Evolutionary conservation across 2,329 filamentous ascomycete genomes (phyloP).

Genomic region (Zasmidium angulare): DNA sequence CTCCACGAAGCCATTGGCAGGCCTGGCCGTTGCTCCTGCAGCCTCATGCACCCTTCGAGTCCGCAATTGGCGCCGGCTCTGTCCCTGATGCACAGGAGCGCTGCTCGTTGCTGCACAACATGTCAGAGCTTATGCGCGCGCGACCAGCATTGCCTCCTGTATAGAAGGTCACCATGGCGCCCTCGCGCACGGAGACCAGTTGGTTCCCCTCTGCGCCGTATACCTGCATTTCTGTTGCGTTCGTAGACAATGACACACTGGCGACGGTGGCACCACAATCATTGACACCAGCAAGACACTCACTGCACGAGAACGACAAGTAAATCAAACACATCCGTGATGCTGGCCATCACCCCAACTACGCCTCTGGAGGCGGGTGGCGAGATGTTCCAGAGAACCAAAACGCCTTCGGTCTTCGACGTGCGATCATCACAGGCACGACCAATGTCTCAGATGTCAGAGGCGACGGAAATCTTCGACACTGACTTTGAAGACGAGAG

Average conservation of each 20-base stretch:
- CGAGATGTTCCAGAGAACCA: constrained; percentile 52
- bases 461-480: constrained; percentile 75
- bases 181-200: constrained; percentile 40
- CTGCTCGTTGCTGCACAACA: constrained; percentile 27
- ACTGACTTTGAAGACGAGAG: constrained; percentile 71
- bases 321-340: constrained; percentile 16
- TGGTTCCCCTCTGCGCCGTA: constrained; percentile 37
- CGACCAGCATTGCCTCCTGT: constrained; percentile 22
- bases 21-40: constrained; percentile 12
- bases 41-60: constrained; percentile 14
- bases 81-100: constrained; percentile 19
- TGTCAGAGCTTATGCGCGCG: constrained; percentile 29
- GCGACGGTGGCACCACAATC: constrained; percentile 17
- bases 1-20: constrained; percentile 16
- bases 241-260: constrained; percentile 22
- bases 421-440: constrained; percentile 34
- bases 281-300: constrained; percentile 7
- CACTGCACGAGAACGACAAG: constrained; percentile 3
- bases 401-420: constrained; percentile 60
- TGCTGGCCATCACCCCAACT: constrained; percentile 48
- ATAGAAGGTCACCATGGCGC: constrained; percentile 46
- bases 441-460: constrained; percentile 52
- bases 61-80: constrained; percentile 28
- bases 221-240: constrained; percentile 21
- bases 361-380: constrained; percentile 44